phyloP scores from a whole-genome alignment of 2,329 filamentous ascomycete species.

The Aspergillus ruber region DNA sequence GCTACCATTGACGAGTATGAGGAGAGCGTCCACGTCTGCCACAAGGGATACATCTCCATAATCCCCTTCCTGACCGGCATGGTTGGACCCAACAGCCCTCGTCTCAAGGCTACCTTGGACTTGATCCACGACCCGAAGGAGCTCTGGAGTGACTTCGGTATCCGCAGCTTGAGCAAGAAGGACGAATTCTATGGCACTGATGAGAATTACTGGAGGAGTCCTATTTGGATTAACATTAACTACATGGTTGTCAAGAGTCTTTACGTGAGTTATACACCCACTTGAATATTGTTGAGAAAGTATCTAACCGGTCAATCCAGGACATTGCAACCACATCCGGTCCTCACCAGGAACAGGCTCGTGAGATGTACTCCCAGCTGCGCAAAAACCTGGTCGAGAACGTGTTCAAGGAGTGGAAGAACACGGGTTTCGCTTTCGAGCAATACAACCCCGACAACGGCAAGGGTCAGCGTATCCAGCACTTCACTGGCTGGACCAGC shows the following conservation, averaged over 20 bases:
- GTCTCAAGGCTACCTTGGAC: conserved; percentile 67
- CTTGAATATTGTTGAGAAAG: conserved; percentile 1
- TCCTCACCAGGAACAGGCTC: conserved; percentile 62
- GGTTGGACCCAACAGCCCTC: conserved; percentile 64
- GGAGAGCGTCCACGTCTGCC: conserved; percentile 81
- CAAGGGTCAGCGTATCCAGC: conserved; percentile 87
- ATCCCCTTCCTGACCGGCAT: conserved; percentile 88
- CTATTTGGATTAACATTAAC: conserved; percentile 95
- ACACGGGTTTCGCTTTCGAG: conserved; percentile 96
- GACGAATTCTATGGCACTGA: conserved; percentile 78
- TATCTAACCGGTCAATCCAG: conserved; percentile 35
- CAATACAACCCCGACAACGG: conserved; percentile 95
- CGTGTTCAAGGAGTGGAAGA: conserved; percentile 78
- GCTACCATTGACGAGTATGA: conserved; percentile 93
- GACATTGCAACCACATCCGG: conserved; percentile 59
- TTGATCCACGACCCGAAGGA: conserved; percentile 74
- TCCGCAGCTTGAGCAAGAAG: conserved; percentile 79
- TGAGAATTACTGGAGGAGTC: conserved; percentile 96
- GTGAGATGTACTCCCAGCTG: conserved; percentile 67
- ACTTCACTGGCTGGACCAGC: conserved; percentile 99
- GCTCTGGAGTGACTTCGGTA: conserved; percentile 83
- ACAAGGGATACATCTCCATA: conserved; percentile 91
- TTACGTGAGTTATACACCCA: conserved; percentile 53
- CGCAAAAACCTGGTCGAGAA: conserved; percentile 82
- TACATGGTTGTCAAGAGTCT: conserved; percentile 78